These are phyloP conservation scores for Euphorbia pulcherrima DNA, from an alignment of 345 rosid species.

Conservation along the genomic window DNA sequence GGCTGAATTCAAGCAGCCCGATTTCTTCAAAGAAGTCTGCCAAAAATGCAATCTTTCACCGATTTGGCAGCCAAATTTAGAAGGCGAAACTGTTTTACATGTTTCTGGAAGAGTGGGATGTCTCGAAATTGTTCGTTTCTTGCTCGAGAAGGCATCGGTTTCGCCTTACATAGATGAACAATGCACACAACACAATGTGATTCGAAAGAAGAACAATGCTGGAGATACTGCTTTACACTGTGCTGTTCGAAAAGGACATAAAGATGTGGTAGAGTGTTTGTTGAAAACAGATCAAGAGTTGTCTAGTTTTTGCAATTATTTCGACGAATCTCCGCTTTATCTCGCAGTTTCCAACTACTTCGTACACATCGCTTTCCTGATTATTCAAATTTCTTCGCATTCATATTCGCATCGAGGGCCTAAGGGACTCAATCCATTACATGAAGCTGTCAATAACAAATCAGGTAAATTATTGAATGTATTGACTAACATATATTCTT, in stretches of 20 bases:
- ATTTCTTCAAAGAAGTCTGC: neutral
- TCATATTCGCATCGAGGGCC: neutral
- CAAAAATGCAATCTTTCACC: neutral
- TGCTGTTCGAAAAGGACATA: neutral
- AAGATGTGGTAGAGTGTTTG: neutral
- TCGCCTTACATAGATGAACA: neutral
- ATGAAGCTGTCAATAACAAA: neutral
- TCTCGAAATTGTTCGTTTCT: neutral
- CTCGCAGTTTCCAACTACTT: neutral
- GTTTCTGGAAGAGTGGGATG: neutral
- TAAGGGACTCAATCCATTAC: neutral
- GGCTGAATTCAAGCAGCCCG: neutral
- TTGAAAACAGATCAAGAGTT: neutral
- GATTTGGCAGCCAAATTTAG: neutral
- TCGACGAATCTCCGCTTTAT: neutral
- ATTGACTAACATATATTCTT: too few relatives aligned
- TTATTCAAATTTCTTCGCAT: neutral
- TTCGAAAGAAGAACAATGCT: neutral
- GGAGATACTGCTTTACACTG: neutral
- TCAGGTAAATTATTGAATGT: neutral
- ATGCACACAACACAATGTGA: neutral
- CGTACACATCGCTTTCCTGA: neutral
- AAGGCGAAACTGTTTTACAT: neutral
- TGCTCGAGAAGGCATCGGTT: neutral
- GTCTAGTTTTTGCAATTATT: neutral